Evolutionary conservation across 2,329 filamentous ascomycete genomes (phyloP), one percentile per base, ranked within the genome.

Genomic region (Penicillium sp.): DNA sequence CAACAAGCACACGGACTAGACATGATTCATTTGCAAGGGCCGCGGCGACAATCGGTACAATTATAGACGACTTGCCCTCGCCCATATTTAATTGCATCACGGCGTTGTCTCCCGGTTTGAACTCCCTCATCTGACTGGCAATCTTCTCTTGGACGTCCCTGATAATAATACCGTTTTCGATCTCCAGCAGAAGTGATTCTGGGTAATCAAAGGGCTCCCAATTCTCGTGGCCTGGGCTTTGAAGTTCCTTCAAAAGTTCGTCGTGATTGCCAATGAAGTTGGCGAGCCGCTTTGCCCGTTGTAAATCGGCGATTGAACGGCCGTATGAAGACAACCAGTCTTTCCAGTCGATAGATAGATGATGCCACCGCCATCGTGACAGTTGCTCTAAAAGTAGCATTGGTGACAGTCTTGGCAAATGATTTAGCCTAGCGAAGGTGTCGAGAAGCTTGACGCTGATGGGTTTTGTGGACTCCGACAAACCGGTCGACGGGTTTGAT

Each of bases 51-150:
- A 88, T 84, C 0, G 86, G 87, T 0, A 87, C 77, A 45, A 91
- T 89, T 1, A 89, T 82, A 0, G 86, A 87, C 0, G 84, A 84
- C 58, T 89, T 90, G 0, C 86, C 87, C 62, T 88, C 81, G 0
- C 87, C 87, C 86, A 90, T 90, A 58, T 88, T 88, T 2, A 90
- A 67, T 61, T 89, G 85, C 74, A 88, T 79, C 0, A 85, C 79
- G 0, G 77, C 67, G 59, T 85, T 88, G 0, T 65, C 27, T 0
- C 62, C 66, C 0, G 63, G 64, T 0, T 65, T 60, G 0, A 79
- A 78, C 13, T 47, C 16, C 11, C 52, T 79, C 81, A 90, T 89
- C 18, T 79, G 64, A 0, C 53, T 41, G 0, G 86, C 82, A 46
- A 90, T 84, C 2, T 79, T 65, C 2, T 79, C 75, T 62, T 90